Percentiles rank a stretch among this genome's conserved stretches.
Evolutionary conservation across 305 asterid genomes (phyloP).

Genomic region (Vinca major): DNA sequence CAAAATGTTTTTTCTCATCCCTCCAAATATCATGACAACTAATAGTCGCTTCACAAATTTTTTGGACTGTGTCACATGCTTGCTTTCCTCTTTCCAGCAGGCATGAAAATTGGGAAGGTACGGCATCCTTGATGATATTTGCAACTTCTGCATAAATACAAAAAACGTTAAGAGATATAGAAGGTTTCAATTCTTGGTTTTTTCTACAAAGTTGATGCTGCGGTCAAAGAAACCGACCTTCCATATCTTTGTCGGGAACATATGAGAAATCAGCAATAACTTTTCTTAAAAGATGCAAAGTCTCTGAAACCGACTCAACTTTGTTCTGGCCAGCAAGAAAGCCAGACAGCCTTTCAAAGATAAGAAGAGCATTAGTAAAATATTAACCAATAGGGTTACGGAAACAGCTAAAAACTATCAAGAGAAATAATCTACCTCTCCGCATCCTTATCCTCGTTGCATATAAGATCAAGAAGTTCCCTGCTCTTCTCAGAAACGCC

Average conservation of each 20-base stretch:
- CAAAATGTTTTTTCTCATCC: slow-evolving; percentile 50
- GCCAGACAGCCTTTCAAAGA: slow-evolving; percentile 44
- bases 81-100: slow-evolving; percentile 30
- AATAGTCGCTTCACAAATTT: slow-evolving; percentile 34
- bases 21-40: slow-evolving; percentile 62
- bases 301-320: slow-evolving; percentile 23
- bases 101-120: slow-evolving; percentile 35
- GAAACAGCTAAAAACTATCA: slow-evolving; percentile 6
- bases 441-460: slow-evolving; percentile 33
- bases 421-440: slow-evolving; percentile 36
- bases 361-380: slow-evolving; percentile 10
- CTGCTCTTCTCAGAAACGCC: slow-evolving; percentile 46
- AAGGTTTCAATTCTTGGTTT: not conserved
- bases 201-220: not conserved
- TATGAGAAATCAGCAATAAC: slow-evolving; percentile 23
- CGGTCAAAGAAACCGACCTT: slow-evolving; percentile 20
- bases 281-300: slow-evolving; percentile 19
- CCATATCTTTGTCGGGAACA: slow-evolving; percentile 12
- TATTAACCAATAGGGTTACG: not conserved
- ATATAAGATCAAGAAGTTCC: slow-evolving; percentile 37
- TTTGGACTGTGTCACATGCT: slow-evolving; percentile 42
- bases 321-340: slow-evolving; percentile 53
- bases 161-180: not conserved
- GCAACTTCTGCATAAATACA: slow-evolving; percentile 36
- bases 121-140: slow-evolving; percentile 25